Percentiles rank a stretch among this genome's conserved stretches.
Conservation (phyloP, 1,139 yeast genomes). For the Lodderomyces jiufengensis region DNA sequence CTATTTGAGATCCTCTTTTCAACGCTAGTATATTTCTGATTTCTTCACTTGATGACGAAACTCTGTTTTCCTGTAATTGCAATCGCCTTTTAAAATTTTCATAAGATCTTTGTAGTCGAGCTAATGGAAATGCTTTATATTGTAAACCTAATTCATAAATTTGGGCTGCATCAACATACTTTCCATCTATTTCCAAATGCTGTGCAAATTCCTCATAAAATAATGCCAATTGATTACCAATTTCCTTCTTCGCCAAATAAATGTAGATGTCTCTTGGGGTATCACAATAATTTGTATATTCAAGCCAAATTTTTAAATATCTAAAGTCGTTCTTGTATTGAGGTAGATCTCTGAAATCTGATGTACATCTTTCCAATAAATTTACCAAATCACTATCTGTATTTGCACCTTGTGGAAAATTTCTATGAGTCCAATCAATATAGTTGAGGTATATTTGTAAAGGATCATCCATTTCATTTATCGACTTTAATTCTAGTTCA, state of each 20-base stretch:
- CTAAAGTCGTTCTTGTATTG: constrained; percentile 80
- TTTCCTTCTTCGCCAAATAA: constrained; percentile 68
- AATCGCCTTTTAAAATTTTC: constrained; percentile 35
- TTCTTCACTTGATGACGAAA: constrained; percentile 8
- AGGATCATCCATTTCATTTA: constrained; percentile 77
- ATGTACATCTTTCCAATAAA: constrained; percentile 70
- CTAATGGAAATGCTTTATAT: constrained; percentile 59
- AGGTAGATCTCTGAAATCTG: constrained; percentile 58
- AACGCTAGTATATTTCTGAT: constrained; percentile 21
- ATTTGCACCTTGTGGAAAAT: constrained; percentile 65
- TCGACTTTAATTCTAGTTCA: constrained; percentile 41
- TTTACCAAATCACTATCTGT: constrained; percentile 65
- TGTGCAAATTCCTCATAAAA: constrained; percentile 82
- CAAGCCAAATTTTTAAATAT: constrained; percentile 77
- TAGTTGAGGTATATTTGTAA: constrained; percentile 69
- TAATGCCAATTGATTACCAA: constrained; percentile 64
- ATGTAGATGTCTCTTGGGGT: constrained; percentile 70
- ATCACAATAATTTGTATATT: constrained; percentile 66
- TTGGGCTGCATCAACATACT: constrained; percentile 57
- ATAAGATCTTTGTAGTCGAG: constrained; percentile 49
- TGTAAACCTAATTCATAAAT: constrained; percentile 62
- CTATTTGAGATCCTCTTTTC: constrained; percentile 22
- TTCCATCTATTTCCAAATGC: constrained; percentile 52
- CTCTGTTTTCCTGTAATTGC: constrained; percentile 3
- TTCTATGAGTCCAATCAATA: constrained; percentile 65